Evolutionary conservation across 805 yeast species (phyloP).

Genomic region (Scheffersomyces spartinae): DNA sequence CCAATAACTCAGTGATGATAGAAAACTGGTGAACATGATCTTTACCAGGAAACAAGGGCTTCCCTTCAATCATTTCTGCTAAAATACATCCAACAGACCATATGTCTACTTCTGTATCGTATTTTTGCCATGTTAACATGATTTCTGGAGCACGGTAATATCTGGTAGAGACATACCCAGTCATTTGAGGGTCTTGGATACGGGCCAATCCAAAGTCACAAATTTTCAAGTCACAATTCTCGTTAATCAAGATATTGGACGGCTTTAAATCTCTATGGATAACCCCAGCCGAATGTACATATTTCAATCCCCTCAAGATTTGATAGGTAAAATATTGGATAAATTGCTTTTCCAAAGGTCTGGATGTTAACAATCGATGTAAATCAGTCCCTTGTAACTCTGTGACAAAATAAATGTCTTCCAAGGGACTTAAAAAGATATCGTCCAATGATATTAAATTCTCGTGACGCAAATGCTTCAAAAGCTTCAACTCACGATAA

Average conservation of each 20-base stretch:
- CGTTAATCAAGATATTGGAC: constrained; percentile 72
- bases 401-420: constrained; percentile 92
- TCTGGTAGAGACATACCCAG: constrained; percentile 93
- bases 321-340: constrained; percentile 95
- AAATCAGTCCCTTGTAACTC: constrained; percentile 95
- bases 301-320: constrained; percentile 78
- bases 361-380: constrained; percentile 78
- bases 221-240: constrained; percentile 82
- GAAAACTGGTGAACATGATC: constrained; percentile 98
- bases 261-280: constrained; percentile 87
- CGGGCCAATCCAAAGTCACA: constrained; percentile 95
- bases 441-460: constrained; percentile 88
- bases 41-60: constrained; percentile 94
- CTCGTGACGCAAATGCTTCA: constrained; percentile 91
- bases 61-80: constrained; percentile 96
- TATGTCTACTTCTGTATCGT: constrained; percentile 91
- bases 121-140: constrained; percentile 97
- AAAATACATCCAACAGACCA: constrained; percentile 98
- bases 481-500: constrained; percentile 84
- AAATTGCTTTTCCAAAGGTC: constrained; percentile 93
- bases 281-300: constrained; percentile 87
- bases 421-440: constrained; percentile 86
- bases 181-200: constrained; percentile 98
- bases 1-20: constrained; percentile 89
- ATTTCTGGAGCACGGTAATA: constrained; percentile 97